Evolutionary conservation across 2,329 filamentous ascomycete species (phyloP).

Genomic region (Monilinia aucupariae): DNA sequence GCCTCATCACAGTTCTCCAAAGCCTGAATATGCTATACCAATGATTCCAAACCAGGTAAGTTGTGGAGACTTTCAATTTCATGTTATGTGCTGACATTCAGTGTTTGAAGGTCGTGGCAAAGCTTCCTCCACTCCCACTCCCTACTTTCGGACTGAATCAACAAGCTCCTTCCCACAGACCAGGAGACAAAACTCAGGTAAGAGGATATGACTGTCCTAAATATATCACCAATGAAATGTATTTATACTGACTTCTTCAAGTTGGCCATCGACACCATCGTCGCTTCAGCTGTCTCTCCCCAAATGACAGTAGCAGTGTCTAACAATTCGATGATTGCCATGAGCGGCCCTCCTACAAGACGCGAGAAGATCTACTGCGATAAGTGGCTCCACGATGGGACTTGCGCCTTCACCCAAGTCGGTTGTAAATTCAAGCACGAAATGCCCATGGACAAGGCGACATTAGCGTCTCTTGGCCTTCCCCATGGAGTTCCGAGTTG

Average conservation of each 20-base stretch:
- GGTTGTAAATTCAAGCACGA: conserved; percentile 88
- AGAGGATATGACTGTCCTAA: not conserved
- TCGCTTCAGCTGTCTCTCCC: conserved; percentile 1
- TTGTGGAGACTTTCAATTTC: not conserved
- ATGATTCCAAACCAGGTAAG: conserved; percentile 26
- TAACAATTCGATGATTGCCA: not conserved
- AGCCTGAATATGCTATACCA: conserved; percentile 17
- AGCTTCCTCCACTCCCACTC: conserved; percentile 2
- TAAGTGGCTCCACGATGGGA: conserved; percentile 82
- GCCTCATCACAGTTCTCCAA: conserved; percentile 22
- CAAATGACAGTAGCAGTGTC: not conserved
- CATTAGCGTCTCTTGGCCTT: conserved; percentile 65
- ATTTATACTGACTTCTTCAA: conserved; percentile 6
- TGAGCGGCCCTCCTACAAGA: not conserved
- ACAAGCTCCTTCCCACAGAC: not conserved
- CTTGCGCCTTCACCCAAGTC: conserved; percentile 79
- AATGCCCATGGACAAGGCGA: conserved; percentile 67
- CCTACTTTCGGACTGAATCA: not conserved
- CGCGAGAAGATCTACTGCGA: conserved; percentile 71
- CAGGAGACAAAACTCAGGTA: conserved; percentile 14
- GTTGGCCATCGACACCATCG: conserved; percentile 14
- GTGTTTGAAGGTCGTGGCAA: not conserved
- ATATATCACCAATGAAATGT: not conserved
- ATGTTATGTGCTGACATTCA: not conserved
- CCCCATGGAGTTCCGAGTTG: conserved; percentile 50